Conservation (phyloP, 2,329 filamentous ascomycete genomes). For the Nemania sp. region DNA sequence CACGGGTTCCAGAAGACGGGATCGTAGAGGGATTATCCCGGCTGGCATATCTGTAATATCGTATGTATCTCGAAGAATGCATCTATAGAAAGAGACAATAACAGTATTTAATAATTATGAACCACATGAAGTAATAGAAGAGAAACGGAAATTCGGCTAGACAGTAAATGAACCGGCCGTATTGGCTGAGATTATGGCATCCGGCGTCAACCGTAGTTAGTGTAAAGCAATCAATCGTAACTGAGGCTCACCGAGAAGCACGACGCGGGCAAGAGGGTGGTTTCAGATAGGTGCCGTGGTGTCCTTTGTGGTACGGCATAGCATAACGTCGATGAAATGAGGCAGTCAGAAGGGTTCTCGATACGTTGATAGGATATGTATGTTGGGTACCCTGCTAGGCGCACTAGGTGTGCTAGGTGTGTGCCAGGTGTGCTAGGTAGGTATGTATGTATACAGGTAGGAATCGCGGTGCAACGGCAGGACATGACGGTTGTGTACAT, state of each 20-base stretch:
- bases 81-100: slow-evolving; percentile 28
- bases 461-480: slow-evolving; percentile 47
- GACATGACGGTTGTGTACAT: slow-evolving; percentile 52
- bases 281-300: slow-evolving; percentile 7
- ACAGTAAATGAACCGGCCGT: slow-evolving; percentile 39
- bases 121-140: neutral
- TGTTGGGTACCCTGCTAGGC: too few relatives aligned
- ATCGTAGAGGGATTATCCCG: slow-evolving; percentile 46
- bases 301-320: slow-evolving; percentile 50
- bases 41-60: slow-evolving; percentile 25
- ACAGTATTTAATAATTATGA: too few relatives aligned
- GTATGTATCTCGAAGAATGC: too few relatives aligned
- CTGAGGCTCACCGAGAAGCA: neutral
- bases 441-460: too few relatives aligned
- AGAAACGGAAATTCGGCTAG: slow-evolving; percentile 41
- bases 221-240: neutral
- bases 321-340: slow-evolving; percentile 54
- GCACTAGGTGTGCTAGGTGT: too few relatives aligned
- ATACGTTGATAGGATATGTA: slow-evolving; percentile 13
- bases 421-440: too few relatives aligned
- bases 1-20: slow-evolving; percentile 50
- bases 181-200: slow-evolving; percentile 41
- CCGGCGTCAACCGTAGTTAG: slow-evolving; percentile 19
- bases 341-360: slow-evolving; percentile 33
- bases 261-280: neutral